These are phyloP conservation scores for Maudiozyma turicensis DNA, from an alignment of 805 yeast genomes.

Conservation along the genomic window DNA sequence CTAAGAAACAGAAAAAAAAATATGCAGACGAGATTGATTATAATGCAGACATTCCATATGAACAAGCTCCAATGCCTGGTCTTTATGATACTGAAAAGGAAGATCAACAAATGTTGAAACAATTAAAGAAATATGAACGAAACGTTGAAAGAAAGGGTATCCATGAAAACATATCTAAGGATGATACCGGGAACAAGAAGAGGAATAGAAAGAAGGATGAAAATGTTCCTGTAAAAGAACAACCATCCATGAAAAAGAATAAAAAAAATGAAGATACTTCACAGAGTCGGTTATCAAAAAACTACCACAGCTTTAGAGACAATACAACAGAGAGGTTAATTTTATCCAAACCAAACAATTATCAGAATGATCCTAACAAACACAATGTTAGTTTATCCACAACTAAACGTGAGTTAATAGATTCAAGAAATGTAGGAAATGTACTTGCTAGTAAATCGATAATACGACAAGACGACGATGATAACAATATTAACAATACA, in stretches of 20 bases:
- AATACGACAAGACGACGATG: background rate
- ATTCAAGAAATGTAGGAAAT: slow-evolving; percentile 4
- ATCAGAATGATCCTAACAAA: too few species aligned
- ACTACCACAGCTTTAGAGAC: background rate
- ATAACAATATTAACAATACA: background rate
- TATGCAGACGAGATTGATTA: slow-evolving; percentile 63
- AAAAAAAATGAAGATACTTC: slow-evolving; percentile 4
- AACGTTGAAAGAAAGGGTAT: slow-evolving; percentile 39
- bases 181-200: slow-evolving; percentile 21
- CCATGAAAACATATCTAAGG: slow-evolving; percentile 22
- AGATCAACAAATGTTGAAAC: slow-evolving; percentile 30
- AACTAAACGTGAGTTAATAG: slow-evolving; percentile 21
- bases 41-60: slow-evolving; percentile 74
- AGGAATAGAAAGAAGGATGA: slow-evolving; percentile 10
- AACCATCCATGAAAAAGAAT: background rate
- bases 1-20: slow-evolving; percentile 43
- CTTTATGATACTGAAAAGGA: slow-evolving; percentile 63
- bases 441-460: background rate
- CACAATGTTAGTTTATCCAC: slow-evolving; percentile 19
- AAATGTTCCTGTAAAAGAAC: slow-evolving; percentile 17
- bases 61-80: slow-evolving; percentile 58
- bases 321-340: slow-evolving; percentile 10
- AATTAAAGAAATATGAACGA: slow-evolving; percentile 34
- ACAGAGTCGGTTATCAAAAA: too few species aligned
- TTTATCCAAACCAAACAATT: slow-evolving; percentile 30